A percentile compares a stretch with the other conserved stretches of the same genome.
These are phyloP conservation scores for Nephromyces sp. DNA, from an alignment of 169 alveolate species.

Conservation along the genomic window DNA sequence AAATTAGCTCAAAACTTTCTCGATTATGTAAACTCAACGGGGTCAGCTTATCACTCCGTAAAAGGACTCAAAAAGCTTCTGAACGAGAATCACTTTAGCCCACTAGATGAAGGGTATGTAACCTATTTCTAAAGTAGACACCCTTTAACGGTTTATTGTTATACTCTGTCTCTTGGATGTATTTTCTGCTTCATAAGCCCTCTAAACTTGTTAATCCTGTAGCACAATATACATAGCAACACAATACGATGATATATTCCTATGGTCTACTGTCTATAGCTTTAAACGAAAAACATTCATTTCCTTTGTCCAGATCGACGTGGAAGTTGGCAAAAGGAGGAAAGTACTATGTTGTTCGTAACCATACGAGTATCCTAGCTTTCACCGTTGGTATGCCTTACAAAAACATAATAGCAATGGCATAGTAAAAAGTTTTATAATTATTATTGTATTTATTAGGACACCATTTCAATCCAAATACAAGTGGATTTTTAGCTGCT, in stretches of 20 bases:
- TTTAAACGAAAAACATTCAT: not conserved
- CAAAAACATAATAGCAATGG: not conserved
- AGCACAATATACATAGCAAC: no score
- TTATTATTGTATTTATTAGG: slow-evolving; percentile 1
- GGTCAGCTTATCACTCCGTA: slow-evolving; percentile 65
- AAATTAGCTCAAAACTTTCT: slow-evolving; percentile 38
- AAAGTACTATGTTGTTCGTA: slow-evolving; percentile 73
- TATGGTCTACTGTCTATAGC: not conserved
- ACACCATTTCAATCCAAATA: not conserved
- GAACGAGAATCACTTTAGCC: slow-evolving; percentile 28
- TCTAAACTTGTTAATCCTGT: no score
- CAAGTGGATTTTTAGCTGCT: slow-evolving; percentile 59
- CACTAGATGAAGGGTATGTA: slow-evolving; percentile 33
- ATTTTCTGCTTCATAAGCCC: no score
- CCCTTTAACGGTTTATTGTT: not conserved
- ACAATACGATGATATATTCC: not conserved
- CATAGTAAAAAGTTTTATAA: not conserved
- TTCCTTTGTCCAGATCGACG: slow-evolving; percentile 13
- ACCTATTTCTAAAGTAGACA: not conserved
- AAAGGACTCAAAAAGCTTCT: slow-evolving; percentile 33
- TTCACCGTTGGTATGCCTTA: slow-evolving; percentile 65
- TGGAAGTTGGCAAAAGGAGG: slow-evolving; percentile 50
- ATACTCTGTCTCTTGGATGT: not conserved
- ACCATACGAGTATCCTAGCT: slow-evolving; percentile 76
- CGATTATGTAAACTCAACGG: slow-evolving; percentile 53